Conservation (phyloP, 2,329 filamentous ascomycete species). For the Fusarium chuoi region DNA sequence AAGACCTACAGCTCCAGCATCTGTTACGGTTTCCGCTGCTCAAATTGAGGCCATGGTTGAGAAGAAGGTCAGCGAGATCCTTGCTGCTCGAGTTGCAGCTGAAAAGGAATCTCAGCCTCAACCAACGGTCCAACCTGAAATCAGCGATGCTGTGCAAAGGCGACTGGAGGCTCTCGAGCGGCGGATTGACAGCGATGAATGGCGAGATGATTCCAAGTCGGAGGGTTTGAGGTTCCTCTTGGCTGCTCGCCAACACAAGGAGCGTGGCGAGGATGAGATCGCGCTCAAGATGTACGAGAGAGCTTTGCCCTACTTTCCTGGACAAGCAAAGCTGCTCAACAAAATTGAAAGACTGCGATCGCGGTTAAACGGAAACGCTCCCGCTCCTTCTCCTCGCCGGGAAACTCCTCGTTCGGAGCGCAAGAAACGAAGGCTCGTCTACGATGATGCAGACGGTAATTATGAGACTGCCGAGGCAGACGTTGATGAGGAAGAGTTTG, state of each 20-base stretch:
- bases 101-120: slow-evolving; percentile 51
- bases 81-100: slow-evolving; percentile 75
- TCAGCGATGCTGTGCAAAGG: slow-evolving; percentile 81
- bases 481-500: slow-evolving; percentile 52
- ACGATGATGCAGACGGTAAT: slow-evolving; percentile 52
- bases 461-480: slow-evolving; percentile 56
- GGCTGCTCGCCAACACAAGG: slow-evolving; percentile 92
- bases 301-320: slow-evolving; percentile 86
- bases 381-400: slow-evolving; percentile 22
- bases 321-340: slow-evolving; percentile 78
- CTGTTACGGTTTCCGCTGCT: slow-evolving; percentile 69
- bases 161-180: slow-evolving; percentile 86
- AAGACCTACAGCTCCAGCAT: slow-evolving; percentile 42
- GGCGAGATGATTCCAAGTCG: slow-evolving; percentile 75
- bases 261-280: slow-evolving; percentile 79
- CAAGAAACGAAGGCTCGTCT: slow-evolving; percentile 45
- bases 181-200: slow-evolving; percentile 75
- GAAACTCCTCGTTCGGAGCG: slow-evolving; percentile 42
- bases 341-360: slow-evolving; percentile 73
- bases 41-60: slow-evolving; percentile 93
- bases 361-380: slow-evolving; percentile 55
- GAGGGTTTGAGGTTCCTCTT: slow-evolving; percentile 87
- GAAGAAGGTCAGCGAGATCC: slow-evolving; percentile 88
- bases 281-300: slow-evolving; percentile 88
- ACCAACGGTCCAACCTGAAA: slow-evolving; percentile 55